A percentile compares a stretch with the other conserved stretches of the same genome.
Evolutionary conservation across 1,284 basidiomycete genomes (phyloP).

Genomic region (Puccinia horiana): DNA sequence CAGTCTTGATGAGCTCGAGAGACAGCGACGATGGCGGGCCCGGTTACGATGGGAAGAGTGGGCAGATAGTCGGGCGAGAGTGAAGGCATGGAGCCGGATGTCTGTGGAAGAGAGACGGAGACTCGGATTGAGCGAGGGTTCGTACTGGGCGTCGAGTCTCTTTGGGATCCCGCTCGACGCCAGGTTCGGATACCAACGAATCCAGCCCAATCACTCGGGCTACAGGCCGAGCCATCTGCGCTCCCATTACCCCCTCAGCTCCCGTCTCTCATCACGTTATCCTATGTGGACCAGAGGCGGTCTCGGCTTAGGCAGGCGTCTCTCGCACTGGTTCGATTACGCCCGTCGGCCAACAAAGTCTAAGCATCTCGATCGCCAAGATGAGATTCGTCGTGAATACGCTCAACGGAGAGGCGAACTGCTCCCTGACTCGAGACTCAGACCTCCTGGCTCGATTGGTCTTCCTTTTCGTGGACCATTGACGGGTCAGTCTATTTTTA

Average conservation of each 20-base stretch:
- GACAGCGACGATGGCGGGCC: conserved; percentile 27
- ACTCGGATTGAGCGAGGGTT: conserved; percentile 25
- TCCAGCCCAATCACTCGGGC: not conserved
- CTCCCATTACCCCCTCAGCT: conserved; percentile 27
- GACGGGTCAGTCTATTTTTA: not conserved
- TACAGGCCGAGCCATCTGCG: not conserved
- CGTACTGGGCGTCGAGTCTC: conserved; percentile 29
- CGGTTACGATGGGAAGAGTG: conserved; percentile 40
- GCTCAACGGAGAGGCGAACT: conserved; percentile 30
- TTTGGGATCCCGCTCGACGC: conserved; percentile 26
- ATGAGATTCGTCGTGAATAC: conserved; percentile 22
- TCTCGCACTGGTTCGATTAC: conserved; percentile 21
- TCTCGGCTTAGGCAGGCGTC: conserved; percentile 31
- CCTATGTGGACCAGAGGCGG: conserved; percentile 43
- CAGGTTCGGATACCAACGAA: conserved; percentile 20
- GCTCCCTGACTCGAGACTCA: not conserved
- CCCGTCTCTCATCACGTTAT: not conserved
- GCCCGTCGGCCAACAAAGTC: not conserved
- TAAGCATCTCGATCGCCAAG: not conserved
- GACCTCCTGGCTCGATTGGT: not conserved
- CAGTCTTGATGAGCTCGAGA: conserved; percentile 21
- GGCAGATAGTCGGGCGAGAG: not conserved
- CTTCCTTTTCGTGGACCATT: not conserved
- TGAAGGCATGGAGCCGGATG: conserved; percentile 30
- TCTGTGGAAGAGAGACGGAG: not conserved